Conservation (phyloP, 202 grass and related monocot genomes). For the Carex arenaria region DNA sequence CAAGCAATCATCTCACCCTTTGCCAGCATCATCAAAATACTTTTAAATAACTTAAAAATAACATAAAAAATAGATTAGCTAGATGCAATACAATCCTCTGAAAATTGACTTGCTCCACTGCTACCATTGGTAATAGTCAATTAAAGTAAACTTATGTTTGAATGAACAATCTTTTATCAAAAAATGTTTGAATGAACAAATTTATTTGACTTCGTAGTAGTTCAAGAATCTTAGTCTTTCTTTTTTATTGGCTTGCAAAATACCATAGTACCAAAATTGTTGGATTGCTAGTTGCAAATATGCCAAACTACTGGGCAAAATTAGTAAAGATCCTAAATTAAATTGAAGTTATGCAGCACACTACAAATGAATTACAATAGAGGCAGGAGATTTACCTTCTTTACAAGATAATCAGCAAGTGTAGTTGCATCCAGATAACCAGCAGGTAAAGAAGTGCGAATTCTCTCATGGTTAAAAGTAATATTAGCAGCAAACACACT, state of each 20-base stretch:
- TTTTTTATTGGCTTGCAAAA: neutral
- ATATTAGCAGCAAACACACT: slow-evolving; percentile 88
- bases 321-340: neutral
- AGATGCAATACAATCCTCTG: neutral
- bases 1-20: neutral
- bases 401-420: slow-evolving; percentile 98
- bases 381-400: slow-evolving; percentile 55
- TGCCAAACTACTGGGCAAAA: neutral
- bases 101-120: neutral
- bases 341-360: neutral
- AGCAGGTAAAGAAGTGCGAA: slow-evolving; percentile 64
- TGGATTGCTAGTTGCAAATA: neutral
- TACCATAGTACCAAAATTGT: neutral
- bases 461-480: slow-evolving; percentile 73
- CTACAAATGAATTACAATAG: slow-evolving; percentile 3
- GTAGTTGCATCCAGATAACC: slow-evolving; percentile 96
- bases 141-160: neutral
- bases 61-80: neutral
- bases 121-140: neutral
- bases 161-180: no score
- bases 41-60: neutral
- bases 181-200: neutral
- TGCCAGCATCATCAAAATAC: neutral
- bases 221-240: neutral
- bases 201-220: neutral